phyloP scores from a whole-genome alignment of 2,329 filamentous ascomycete genomes.

The Fusarium nanum region DNA sequence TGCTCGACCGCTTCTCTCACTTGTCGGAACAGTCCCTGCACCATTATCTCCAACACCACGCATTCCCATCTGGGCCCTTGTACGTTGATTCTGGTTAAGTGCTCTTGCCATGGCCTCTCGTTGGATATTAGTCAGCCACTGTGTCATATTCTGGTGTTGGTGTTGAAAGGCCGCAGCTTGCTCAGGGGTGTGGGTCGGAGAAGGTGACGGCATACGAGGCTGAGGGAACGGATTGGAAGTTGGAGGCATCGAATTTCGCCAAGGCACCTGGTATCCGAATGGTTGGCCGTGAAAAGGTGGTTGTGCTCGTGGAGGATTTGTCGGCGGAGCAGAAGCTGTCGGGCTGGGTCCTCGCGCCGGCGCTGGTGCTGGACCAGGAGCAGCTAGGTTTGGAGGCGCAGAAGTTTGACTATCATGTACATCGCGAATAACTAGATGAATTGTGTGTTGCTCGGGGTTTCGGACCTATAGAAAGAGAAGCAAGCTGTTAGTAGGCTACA shows the following conservation, averaged over 20 bases:
- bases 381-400: slow-evolving; percentile 7
- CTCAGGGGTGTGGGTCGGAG: slow-evolving; percentile 45
- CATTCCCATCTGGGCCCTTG: slow-evolving; percentile 55
- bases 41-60: slow-evolving; percentile 55
- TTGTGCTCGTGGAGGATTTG: slow-evolving; percentile 41
- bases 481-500: slow-evolving; percentile 39
- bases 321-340: slow-evolving; percentile 37
- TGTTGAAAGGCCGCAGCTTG: slow-evolving; percentile 50
- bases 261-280: slow-evolving; percentile 47
- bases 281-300: slow-evolving; percentile 35
- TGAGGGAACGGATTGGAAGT: slow-evolving; percentile 45
- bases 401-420: slow-evolving; percentile 47
- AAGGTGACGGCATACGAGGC: slow-evolving; percentile 50
- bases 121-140: slow-evolving; percentile 61
- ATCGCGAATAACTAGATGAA: slow-evolving; percentile 65
- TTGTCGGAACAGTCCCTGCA: slow-evolving; percentile 33
- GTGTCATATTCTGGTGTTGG: slow-evolving; percentile 58
- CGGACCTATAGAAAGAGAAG: slow-evolving; percentile 52
- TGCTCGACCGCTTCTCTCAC: slow-evolving; percentile 46
- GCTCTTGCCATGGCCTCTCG: slow-evolving; percentile 58
- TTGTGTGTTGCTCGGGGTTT: slow-evolving; percentile 60
- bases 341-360: slow-evolving; percentile 47
- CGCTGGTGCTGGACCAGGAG: slow-evolving; percentile 18
- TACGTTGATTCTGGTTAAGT: slow-evolving; percentile 58
- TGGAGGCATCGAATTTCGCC: slow-evolving; percentile 48